These are phyloP conservation scores for Fremontodendron californicum DNA, from an alignment of 345 rosid genomes.

Conservation along the genomic window DNA sequence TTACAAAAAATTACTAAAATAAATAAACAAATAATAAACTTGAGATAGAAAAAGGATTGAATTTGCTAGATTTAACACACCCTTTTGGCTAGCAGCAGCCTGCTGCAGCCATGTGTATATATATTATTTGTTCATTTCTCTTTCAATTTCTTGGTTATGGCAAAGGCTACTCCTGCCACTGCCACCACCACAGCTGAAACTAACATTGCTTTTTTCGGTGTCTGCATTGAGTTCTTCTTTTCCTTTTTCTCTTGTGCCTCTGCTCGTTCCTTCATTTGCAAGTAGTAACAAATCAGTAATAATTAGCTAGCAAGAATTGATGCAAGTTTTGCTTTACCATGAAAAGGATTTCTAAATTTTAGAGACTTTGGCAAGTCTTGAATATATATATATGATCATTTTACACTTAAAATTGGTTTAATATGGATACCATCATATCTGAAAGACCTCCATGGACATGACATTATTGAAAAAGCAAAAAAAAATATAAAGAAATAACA, in stretches of 20 bases:
- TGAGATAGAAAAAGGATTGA: not conserved
- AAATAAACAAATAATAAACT: too few species aligned
- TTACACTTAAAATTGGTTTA: not conserved
- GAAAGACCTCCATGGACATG: not conserved
- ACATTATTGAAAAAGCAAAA: not conserved
- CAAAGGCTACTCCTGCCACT: conserved; percentile 42
- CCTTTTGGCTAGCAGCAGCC: not conserved
- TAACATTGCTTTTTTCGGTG: conserved; percentile 40
- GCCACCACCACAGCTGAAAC: conserved; percentile 44
- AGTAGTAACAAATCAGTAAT: not conserved
- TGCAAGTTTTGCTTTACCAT: not conserved
- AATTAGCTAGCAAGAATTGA: not conserved
- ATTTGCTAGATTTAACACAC: not conserved
- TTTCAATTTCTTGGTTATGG: conserved; percentile 46
- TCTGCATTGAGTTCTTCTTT: conserved; percentile 28
- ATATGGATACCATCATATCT: not conserved
- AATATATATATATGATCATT: not conserved
- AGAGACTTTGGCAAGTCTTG: not conserved
- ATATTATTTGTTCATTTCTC: conserved; percentile 33
- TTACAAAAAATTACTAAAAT: not conserved
- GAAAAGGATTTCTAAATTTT: not conserved
- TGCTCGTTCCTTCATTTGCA: conserved; percentile 18
- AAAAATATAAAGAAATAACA: too few species aligned
- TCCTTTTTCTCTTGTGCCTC: conserved; percentile 20
- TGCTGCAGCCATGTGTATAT: not conserved